These are phyloP conservation scores for Yamadazyma epiphylla DNA, from an alignment of 1,139 yeast genomes.

Conservation along the genomic window DNA sequence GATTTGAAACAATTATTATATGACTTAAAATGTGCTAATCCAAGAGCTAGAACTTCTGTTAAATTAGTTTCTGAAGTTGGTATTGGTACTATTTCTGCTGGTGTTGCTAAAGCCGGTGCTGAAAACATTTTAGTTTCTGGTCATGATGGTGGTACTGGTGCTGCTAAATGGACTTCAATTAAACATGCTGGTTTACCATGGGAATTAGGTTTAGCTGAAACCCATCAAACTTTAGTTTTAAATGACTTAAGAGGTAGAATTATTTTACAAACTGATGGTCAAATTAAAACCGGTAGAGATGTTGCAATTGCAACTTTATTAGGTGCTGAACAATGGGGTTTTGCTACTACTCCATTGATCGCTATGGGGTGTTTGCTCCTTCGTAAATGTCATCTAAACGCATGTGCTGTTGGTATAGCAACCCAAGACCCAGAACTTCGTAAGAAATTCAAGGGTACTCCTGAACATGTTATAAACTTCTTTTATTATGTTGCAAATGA, in stretches of 20 bases:
- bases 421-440: conserved; percentile 96
- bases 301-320: conserved; percentile 92
- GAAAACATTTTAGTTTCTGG: conserved; percentile 95
- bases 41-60: conserved; percentile 94
- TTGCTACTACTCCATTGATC: conserved; percentile 94
- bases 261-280: conserved; percentile 95
- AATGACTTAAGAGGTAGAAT: conserved; percentile 96
- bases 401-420: conserved; percentile 98
- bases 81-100: conserved; percentile 98
- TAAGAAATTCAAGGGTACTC: conserved; percentile 91
- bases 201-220: conserved; percentile 98
- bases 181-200: conserved; percentile 97
- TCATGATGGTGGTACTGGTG: conserved; percentile 99
- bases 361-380: conserved; percentile 97
- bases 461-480: conserved; percentile 97
- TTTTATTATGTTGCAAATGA: conserved; percentile 94
- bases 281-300: conserved; percentile 92
- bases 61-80: conserved; percentile 97
- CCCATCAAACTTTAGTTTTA: conserved; percentile 94
- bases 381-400: conserved; percentile 88
- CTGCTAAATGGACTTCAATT: conserved; percentile 95
- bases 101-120: conserved; percentile 98
- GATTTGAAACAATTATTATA: conserved; percentile 95
- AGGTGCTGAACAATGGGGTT: conserved; percentile 99
- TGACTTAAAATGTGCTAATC: conserved; percentile 94